Conservation (phyloP, 2,329 filamentous ascomycete species). For the Paramyrothecium sp. region DNA sequence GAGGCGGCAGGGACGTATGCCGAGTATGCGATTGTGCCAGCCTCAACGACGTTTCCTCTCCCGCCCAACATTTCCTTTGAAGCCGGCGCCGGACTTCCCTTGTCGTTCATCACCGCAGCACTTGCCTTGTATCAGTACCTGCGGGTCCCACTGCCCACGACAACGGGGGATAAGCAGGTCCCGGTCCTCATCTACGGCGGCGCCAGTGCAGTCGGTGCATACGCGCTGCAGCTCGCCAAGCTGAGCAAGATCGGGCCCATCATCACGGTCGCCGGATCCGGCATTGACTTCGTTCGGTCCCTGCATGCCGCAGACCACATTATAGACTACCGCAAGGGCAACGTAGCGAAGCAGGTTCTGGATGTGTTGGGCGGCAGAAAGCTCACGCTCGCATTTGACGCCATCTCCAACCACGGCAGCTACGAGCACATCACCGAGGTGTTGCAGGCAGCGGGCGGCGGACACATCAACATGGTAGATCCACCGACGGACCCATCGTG, state of each 20-base stretch:
- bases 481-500: not conserved
- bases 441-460: not conserved
- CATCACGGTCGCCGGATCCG: not conserved
- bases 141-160: constrained; percentile 48
- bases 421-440: not conserved
- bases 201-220: not conserved
- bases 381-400: not conserved
- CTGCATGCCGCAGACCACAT: constrained; percentile 1
- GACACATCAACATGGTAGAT: not conserved
- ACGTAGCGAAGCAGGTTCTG: not conserved
- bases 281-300: constrained; percentile 8
- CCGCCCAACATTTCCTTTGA: constrained; percentile 47
- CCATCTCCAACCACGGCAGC: not conserved
- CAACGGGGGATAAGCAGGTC: constrained; percentile 15
- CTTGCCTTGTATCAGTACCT: constrained; percentile 48
- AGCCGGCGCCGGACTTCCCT: constrained; percentile 53
- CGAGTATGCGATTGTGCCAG: constrained; percentile 56
- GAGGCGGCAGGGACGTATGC: constrained; percentile 51
- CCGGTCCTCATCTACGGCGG: constrained; percentile 4
- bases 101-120: constrained; percentile 54
- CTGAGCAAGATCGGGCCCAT: not conserved
- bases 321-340: not conserved
- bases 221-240: not conserved
- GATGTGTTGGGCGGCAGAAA: not conserved
- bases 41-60: constrained; percentile 54